Evolutionary conservation across 176 grass and related monocot genomes (phyloP), one percentile per base, ranked within the genome.

Genomic region (Oryza officinalis): DNA sequence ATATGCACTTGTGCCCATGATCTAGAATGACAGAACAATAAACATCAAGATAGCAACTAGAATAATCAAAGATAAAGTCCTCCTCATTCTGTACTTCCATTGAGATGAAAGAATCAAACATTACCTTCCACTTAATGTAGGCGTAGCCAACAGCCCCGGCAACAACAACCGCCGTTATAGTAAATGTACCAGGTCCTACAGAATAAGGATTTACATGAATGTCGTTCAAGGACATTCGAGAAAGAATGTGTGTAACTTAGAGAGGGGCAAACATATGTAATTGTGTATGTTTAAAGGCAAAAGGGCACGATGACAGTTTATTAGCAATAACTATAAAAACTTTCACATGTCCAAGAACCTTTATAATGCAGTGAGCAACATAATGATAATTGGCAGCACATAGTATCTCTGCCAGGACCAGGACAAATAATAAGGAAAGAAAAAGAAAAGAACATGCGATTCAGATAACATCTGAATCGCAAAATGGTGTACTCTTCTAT

Each of bases 91-190:
- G 15, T 76, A 47, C 1, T 70, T 83, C 67, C 20, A 26, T 61
- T 80, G 5, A 38, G 6, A 8, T 63, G 14, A 75, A 27, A 75
- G 54, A 59, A 54, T 18, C 18, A 75, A 45, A 59, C 6, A 41
- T 74, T 88, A 97, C 92, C 92, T 97, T 97, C 94, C 89, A 94
- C 78, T 86, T 91, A 63, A 97, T 85, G 74, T 89, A 92, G 26
- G 65, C 60, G 65, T 94, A 97, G 79, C 89, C 92, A 72, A 92
- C 81, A 82, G 75, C 76, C 37, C 94, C 90, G 49, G 87, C 87
- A 88, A 90, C 77, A 44, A 92, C 76, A 37, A 97, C 9, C 60
- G 69, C 61, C 69, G 72, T 89, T 40, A 84, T n/a, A 74, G 81
- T 84, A 67, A 27, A 75, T 6, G 22, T 23, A 54, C 71, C 77